Percentiles rank a stretch among this genome's conserved stretches.
Evolutionary conservation across 2,329 filamentous ascomycete species (phyloP).

Genomic region (Amauroascus niger): DNA sequence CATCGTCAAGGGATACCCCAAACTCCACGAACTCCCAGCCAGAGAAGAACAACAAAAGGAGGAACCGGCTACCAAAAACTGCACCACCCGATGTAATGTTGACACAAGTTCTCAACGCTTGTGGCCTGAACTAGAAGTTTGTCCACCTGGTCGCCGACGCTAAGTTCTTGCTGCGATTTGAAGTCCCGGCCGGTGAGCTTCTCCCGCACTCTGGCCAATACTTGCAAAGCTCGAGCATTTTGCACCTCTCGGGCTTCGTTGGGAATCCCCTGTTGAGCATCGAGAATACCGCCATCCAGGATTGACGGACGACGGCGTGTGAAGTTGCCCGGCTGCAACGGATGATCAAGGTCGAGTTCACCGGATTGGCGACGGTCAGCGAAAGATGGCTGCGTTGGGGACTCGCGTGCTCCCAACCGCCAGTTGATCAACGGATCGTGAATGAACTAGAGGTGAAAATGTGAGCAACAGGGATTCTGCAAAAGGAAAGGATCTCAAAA

Average conservation of each 20-base stretch:
- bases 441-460: constrained; percentile 61
- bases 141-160: constrained; percentile 80
- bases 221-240: constrained; percentile 85
- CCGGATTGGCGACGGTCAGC: constrained; percentile 52
- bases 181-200: constrained; percentile 94
- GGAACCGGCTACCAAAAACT: constrained; percentile 67
- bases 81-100: constrained; percentile 99
- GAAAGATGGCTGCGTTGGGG: constrained; percentile 51
- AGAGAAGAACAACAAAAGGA: neutral
- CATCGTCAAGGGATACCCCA: neutral
- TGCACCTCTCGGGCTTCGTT: constrained; percentile 60
- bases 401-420: constrained; percentile 62
- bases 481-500: constrained; percentile 22
- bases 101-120: constrained; percentile 92
- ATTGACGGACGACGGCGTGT: constrained; percentile 59
- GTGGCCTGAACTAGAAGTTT: constrained; percentile 92
- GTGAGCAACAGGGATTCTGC: neutral
- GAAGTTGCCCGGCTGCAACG: constrained; percentile 56
- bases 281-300: constrained; percentile 47
- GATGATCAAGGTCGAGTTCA: constrained; percentile 39
- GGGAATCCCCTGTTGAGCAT: constrained; percentile 33
- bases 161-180: constrained; percentile 72
- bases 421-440: constrained; percentile 98
- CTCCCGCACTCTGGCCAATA: constrained; percentile 82
- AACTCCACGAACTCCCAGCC: neutral